These are phyloP conservation scores for Coemansia sp. DNA, from an alignment of 192 early-diverging fungal species.

Conservation along the genomic window DNA sequence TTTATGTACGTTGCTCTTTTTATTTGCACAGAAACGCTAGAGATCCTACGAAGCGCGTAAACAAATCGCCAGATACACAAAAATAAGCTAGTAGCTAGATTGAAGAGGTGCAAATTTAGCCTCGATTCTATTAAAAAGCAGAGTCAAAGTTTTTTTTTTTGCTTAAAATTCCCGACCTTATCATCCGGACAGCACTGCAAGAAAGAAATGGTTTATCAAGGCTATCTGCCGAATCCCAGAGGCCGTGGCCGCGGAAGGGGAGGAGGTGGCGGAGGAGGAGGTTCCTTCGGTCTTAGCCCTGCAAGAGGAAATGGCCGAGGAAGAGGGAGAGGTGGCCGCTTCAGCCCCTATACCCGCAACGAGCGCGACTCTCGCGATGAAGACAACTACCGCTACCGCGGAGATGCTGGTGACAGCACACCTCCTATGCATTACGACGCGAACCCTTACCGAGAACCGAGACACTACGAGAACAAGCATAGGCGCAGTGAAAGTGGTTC, in stretches of 20 bases:
- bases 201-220: not conserved
- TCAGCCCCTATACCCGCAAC: slow-evolving; percentile 7
- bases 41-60: not conserved
- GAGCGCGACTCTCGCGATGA: not conserved
- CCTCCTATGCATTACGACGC: not conserved
- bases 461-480: not conserved
- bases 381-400: not conserved
- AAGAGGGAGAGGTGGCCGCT: slow-evolving; percentile 8
- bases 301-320: slow-evolving; percentile 6
- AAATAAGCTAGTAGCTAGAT: not conserved
- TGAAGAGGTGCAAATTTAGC: not conserved
- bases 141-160: not conserved
- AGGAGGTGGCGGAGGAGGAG: slow-evolving; percentile 5
- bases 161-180: not conserved
- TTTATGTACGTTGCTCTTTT: not conserved
- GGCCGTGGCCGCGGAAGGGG: slow-evolving; percentile 2
- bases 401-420: not conserved
- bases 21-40: not conserved
- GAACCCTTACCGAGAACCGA: not conserved
- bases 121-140: not conserved
- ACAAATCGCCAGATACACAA: not conserved
- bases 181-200: not conserved
- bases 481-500: not conserved
- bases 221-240: not conserved
- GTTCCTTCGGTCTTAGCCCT: not conserved